A percentile compares a stretch with the other conserved stretches of the same genome.
phyloP scores from a whole-genome alignment of 1,139 yeast genomes.

The Tardiomyces blankii region DNA sequence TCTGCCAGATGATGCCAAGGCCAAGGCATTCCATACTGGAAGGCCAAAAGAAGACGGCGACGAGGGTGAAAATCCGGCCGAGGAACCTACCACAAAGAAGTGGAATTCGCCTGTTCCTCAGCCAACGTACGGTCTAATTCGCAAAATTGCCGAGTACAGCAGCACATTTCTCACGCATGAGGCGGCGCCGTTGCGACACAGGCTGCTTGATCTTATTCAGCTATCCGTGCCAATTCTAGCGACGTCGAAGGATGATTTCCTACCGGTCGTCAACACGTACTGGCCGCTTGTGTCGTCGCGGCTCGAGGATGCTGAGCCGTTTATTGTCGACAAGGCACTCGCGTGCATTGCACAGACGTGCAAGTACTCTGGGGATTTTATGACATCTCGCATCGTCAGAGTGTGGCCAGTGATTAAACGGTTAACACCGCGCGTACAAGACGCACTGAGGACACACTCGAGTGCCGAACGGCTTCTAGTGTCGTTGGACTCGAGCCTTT shows the following conservation, averaged over 20 bases:
- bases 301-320: slow-evolving; percentile 18
- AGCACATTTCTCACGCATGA: slow-evolving; percentile 62
- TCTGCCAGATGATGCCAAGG: neutral
- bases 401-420: slow-evolving; percentile 30
- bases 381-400: slow-evolving; percentile 36
- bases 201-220: slow-evolving; percentile 42
- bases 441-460: neutral
- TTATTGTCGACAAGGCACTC: slow-evolving; percentile 30
- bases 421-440: slow-evolving; percentile 6
- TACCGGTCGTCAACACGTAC: slow-evolving; percentile 56
- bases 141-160: slow-evolving; percentile 57
- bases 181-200: slow-evolving; percentile 43
- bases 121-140: slow-evolving; percentile 43
- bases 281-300: slow-evolving; percentile 46
- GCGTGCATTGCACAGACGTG: slow-evolving; percentile 31
- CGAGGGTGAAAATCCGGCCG: slow-evolving; percentile 19
- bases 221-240: slow-evolving; percentile 51
- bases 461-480: neutral
- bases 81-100: slow-evolving; percentile 21
- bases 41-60: slow-evolving; percentile 19
- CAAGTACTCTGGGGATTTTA: slow-evolving; percentile 38
- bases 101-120: slow-evolving; percentile 64
- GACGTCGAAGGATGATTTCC: slow-evolving; percentile 43
- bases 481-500: neutral
- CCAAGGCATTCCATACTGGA: slow-evolving; percentile 12